These are phyloP conservation scores for Castanea sativa DNA, from an alignment of 306 rosid species.

Conservation along the genomic window DNA sequence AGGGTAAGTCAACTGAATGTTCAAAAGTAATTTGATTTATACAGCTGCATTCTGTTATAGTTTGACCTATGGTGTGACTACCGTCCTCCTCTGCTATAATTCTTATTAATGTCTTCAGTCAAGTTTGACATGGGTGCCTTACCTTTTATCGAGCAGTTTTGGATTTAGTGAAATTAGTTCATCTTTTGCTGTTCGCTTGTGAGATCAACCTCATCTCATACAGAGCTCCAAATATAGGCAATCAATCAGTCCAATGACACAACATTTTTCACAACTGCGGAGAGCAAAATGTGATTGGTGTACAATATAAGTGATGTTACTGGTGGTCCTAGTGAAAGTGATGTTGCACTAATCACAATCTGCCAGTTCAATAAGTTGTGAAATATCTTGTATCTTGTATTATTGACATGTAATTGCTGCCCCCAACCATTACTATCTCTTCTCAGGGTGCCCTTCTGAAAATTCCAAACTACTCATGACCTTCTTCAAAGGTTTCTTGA, in stretches of 20 bases:
- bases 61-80: background rate
- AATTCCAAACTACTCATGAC: background rate
- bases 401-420: background rate
- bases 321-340: no score
- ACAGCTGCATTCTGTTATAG: background rate
- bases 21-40: constrained; percentile 6
- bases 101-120: background rate
- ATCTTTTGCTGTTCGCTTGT: background rate
- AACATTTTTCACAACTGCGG: no score
- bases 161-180: background rate
- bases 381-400: no score
- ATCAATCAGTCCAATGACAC: no score
- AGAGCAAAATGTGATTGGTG: no score
- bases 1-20: constrained; percentile 58
- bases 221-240: no score
- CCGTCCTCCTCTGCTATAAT: constrained; percentile 2
- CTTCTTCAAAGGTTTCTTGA: background rate
- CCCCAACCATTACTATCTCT: background rate
- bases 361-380: no score
- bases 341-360: no score
- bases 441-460: background rate
- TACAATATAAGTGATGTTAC: no score
- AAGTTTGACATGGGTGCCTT: background rate
- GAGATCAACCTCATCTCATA: no score
- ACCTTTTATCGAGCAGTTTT: background rate